phyloP scores from a whole-genome alignment of 2,329 filamentous ascomycete species.

The Emmonsiellopsis sp. region DNA sequence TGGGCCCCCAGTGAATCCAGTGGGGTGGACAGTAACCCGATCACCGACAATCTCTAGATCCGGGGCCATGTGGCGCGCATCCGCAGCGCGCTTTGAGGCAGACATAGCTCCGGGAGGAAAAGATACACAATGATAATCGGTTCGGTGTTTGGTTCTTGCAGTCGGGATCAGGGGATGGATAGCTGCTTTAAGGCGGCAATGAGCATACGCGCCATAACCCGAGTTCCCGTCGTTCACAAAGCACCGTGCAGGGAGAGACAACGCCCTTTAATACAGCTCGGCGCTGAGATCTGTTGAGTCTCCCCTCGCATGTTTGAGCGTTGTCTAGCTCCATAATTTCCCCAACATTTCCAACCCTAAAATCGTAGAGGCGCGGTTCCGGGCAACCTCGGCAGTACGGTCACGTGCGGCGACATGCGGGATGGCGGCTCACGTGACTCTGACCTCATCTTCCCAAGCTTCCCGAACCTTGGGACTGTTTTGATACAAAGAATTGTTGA shows the following conservation, averaged over 20 bases:
- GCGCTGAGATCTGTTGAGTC: neutral
- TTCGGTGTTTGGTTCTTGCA: too few species aligned
- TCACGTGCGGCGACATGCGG: neutral
- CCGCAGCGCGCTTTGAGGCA: constrained; percentile 19
- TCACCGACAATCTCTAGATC: constrained; percentile 69
- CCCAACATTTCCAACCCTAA: neutral
- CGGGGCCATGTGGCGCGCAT: constrained; percentile 42
- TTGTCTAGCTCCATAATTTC: neutral
- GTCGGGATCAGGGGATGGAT: neutral
- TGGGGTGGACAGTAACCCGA: constrained; percentile 64
- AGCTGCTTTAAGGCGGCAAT: neutral
- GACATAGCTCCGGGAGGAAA: constrained; percentile 13
- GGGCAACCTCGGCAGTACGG: neutral
- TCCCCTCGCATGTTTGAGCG: neutral
- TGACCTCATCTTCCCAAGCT: neutral
- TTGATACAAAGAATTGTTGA: too few species aligned
- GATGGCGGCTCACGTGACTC: neutral
- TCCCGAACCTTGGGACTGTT: too few species aligned
- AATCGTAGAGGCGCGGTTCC: neutral
- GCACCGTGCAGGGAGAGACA: neutral
- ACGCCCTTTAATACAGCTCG: neutral
- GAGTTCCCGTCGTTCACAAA: neutral
- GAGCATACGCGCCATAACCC: neutral
- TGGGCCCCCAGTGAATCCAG: constrained; percentile 44
- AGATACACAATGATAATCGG: too few species aligned